phyloP scores from a whole-genome alignment of 2,329 filamentous ascomycete species.

The Ilyonectria sp. region DNA sequence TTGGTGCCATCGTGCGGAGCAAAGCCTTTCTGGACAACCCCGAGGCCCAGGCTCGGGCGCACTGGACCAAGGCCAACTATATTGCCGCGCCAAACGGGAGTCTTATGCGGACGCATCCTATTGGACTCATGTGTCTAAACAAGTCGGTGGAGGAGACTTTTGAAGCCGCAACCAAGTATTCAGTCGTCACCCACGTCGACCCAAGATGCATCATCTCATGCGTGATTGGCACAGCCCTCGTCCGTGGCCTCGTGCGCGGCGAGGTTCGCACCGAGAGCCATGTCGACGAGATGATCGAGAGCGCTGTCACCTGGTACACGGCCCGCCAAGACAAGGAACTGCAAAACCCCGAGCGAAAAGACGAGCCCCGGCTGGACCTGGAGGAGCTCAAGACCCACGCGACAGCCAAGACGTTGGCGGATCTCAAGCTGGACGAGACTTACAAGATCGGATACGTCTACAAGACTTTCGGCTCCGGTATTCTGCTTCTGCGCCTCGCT shows the following conservation, averaged over 20 bases:
- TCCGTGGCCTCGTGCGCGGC: conserved; percentile 62
- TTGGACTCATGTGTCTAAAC: conserved; percentile 63
- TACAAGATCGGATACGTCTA: conserved; percentile 68
- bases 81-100: conserved; percentile 66
- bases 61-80: conserved; percentile 58
- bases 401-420: conserved; percentile 54
- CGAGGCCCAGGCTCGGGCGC: conserved; percentile 54
- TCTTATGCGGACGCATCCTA: conserved; percentile 67
- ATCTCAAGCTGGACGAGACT: conserved; percentile 61
- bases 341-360: conserved; percentile 43
- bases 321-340: conserved; percentile 39
- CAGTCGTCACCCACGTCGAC: conserved; percentile 65
- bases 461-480: conserved; percentile 65
- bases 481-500: conserved; percentile 60
- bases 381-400: conserved; percentile 60
- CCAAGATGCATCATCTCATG: conserved; percentile 66
- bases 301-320: conserved; percentile 58
- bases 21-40: conserved; percentile 59
- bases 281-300: conserved; percentile 58
- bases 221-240: conserved; percentile 61
- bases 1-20: conserved; percentile 60
- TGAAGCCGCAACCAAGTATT: conserved; percentile 58
- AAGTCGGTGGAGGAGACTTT: conserved; percentile 60
- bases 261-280: conserved; percentile 58
- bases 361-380: conserved; percentile 54